phyloP scores from a whole-genome alignment of 108 stramenopile species.

The Nitzschia palea region DNA sequence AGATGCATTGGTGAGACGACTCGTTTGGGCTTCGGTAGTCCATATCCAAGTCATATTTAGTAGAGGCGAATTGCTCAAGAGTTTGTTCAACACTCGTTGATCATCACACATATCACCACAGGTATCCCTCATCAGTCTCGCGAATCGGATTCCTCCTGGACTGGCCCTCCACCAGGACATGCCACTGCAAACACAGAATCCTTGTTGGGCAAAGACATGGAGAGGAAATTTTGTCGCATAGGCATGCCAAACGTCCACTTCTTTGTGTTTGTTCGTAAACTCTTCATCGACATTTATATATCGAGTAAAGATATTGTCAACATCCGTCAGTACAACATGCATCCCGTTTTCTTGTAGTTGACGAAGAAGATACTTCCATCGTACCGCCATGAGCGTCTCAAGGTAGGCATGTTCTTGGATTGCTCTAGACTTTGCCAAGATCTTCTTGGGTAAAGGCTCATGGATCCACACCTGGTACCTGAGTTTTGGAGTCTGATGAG shows the following conservation, averaged over 20 bases:
- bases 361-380: conserved; percentile 34
- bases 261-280: conserved; percentile 15
- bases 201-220: conserved; percentile 16
- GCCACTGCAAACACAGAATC: conserved; percentile 50
- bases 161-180: conserved; percentile 43
- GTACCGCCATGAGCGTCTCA: conserved; percentile 24
- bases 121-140: conserved; percentile 25
- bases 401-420: conserved; percentile 21
- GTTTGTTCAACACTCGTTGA: conserved; percentile 40
- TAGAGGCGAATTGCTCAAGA: conserved; percentile 6
- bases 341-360: conserved; percentile 36
- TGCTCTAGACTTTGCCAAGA: background rate
- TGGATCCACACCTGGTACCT: conserved; percentile 9
- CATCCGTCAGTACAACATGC: conserved; percentile 47
- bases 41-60: conserved; percentile 42
- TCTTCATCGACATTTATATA: conserved; percentile 34
- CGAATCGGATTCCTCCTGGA: conserved; percentile 22
- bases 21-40: background rate
- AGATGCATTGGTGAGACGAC: background rate
- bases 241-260: conserved; percentile 47
- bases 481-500: background rate
- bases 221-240: conserved; percentile 46
- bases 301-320: conserved; percentile 52
- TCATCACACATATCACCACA: conserved; percentile 55
- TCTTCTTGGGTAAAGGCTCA: background rate